Evolutionary conservation across 202 grass and related monocot species (phyloP).

Genomic region (Zoysia matrella): DNA sequence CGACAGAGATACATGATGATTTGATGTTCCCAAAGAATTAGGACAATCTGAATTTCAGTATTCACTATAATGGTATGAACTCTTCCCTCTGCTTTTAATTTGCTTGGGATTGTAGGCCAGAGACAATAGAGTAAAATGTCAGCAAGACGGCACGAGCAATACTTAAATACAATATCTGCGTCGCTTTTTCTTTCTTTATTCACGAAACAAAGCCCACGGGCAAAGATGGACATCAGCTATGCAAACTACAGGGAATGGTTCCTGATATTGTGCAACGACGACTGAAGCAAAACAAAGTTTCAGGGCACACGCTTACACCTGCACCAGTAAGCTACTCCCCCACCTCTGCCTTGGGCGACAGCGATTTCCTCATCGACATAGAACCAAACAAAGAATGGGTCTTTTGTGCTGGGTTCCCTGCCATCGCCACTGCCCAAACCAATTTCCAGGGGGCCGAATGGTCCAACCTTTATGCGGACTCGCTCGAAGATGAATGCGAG

Average conservation of each 20-base stretch:
- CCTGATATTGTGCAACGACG: not conserved
- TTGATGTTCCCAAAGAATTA: not conserved
- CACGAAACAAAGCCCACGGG: not conserved
- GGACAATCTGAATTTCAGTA: not conserved
- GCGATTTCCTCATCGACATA: slow-evolving; percentile 91
- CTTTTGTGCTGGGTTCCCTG: slow-evolving; percentile 73
- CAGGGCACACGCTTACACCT: slow-evolving; percentile 59
- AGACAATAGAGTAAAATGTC: not conserved
- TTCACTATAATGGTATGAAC: not conserved
- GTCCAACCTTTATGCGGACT: slow-evolving; percentile 69
- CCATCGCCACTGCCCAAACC: slow-evolving; percentile 32
- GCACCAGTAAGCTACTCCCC: slow-evolving; percentile 82
- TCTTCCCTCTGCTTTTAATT: not conserved
- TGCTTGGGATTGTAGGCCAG: not conserved
- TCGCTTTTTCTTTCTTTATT: not conserved
- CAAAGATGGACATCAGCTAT: slow-evolving; percentile 3
- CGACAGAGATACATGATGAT: not conserved
- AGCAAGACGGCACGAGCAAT: not conserved
- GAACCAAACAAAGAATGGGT: slow-evolving; percentile 92
- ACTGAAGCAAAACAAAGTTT: not conserved
- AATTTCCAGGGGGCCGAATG: slow-evolving; percentile 70
- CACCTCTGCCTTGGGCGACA: slow-evolving; percentile 80
- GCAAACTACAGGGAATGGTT: not conserved
- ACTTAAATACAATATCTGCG: slow-evolving; percentile 13
- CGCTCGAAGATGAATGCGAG: slow-evolving; percentile 87